Evolutionary conservation across 805 yeast genomes (phyloP).

Genomic region (Lachancea kluyveri): DNA sequence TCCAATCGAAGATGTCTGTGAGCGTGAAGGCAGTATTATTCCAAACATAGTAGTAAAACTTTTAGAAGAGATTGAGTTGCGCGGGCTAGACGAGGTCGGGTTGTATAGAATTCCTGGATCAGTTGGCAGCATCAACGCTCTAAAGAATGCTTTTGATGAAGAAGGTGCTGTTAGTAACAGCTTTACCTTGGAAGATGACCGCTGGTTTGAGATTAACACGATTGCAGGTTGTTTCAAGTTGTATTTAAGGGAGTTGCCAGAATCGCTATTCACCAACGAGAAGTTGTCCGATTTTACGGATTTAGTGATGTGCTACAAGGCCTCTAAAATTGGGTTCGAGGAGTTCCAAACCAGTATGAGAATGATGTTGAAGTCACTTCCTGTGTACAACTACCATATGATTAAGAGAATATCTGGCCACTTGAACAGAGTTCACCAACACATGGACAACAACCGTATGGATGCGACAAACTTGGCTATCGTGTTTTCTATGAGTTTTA

Average conservation of each 20-base stretch:
- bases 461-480: constrained; percentile 85
- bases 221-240: constrained; percentile 84
- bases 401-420: constrained; percentile 64
- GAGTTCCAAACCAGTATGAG: constrained; percentile 25
- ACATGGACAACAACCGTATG: constrained; percentile 73
- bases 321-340: constrained; percentile 17
- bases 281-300: constrained; percentile 52
- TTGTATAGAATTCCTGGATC: constrained; percentile 73
- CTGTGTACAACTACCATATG: constrained; percentile 59
- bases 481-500: constrained; percentile 67
- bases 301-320: constrained; percentile 23
- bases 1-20: constrained; percentile 71
- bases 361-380: constrained; percentile 40
- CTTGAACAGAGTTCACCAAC: constrained; percentile 59
- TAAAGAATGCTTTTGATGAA: constrained; percentile 50
- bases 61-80: constrained; percentile 70
- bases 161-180: constrained; percentile 35
- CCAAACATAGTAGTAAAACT: constrained; percentile 66
- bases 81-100: constrained; percentile 88
- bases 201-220: constrained; percentile 77
- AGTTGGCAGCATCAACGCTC: constrained; percentile 47
- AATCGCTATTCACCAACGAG: constrained; percentile 65
- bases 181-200: constrained; percentile 44
- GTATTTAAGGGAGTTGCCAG: constrained; percentile 80
- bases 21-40: constrained; percentile 52